Evolutionary conservation across 805 yeast genomes (phyloP).

Genomic region (Torulaspora gathmanii): DNA sequence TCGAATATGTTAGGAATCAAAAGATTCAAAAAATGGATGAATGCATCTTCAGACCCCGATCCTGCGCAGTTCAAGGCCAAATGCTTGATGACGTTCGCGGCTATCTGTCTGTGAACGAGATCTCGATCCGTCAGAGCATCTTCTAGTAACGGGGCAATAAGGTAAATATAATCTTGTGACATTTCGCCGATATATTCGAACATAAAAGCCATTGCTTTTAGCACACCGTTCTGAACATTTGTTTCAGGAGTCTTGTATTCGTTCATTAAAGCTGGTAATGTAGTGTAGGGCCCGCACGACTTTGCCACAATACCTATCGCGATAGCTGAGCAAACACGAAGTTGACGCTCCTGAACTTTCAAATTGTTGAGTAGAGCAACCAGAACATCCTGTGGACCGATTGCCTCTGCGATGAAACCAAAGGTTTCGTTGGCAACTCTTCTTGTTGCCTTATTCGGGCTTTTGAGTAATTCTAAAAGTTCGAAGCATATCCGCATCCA

Average conservation of each 20-base stretch:
- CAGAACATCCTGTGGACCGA: slow-evolving; percentile 94
- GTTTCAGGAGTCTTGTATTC: slow-evolving; percentile 89
- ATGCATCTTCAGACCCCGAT: slow-evolving; percentile 70
- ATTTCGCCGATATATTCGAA: slow-evolving; percentile 85
- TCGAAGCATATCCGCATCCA: slow-evolving; percentile 98
- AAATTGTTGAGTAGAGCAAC: slow-evolving; percentile 78
- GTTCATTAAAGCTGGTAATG: slow-evolving; percentile 90
- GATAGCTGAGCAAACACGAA: slow-evolving; percentile 94
- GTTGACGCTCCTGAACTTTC: slow-evolving; percentile 90
- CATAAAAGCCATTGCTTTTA: slow-evolving; percentile 84
- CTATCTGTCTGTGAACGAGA: slow-evolving; percentile 91
- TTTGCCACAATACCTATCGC: slow-evolving; percentile 97
- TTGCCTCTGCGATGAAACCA: slow-evolving; percentile 84
- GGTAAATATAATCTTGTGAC: slow-evolving; percentile 76
- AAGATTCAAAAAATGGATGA: slow-evolving; percentile 75
- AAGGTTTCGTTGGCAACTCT: slow-evolving; percentile 85
- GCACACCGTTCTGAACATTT: slow-evolving; percentile 91
- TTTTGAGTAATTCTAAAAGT: slow-evolving; percentile 79
- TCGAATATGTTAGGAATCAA: slow-evolving; percentile 87
- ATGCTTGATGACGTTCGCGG: slow-evolving; percentile 79
- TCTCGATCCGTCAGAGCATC: slow-evolving; percentile 90
- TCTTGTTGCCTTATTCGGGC: slow-evolving; percentile 70
- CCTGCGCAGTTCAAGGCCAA: slow-evolving; percentile 78
- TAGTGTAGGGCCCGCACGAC: slow-evolving; percentile 87
- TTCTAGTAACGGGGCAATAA: slow-evolving; percentile 72